Conservation (phyloP, 805 yeast species). For the Isabelozyma rhagii region DNA sequence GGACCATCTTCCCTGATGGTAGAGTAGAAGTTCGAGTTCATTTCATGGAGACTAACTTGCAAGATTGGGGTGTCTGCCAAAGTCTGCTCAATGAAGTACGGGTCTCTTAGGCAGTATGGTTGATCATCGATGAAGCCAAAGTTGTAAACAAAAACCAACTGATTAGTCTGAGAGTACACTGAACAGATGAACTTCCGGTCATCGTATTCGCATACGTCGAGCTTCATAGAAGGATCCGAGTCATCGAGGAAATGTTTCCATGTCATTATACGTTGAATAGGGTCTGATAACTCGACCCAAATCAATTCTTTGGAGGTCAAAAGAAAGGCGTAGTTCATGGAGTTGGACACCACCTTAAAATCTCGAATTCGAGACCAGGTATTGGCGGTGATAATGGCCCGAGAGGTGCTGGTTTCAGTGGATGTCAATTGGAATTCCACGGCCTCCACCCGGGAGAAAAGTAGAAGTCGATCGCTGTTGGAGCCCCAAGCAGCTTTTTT, state of each 20-base stretch:
- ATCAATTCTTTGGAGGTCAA: conserved; percentile 67
- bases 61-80: not conserved
- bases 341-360: conserved; percentile 14
- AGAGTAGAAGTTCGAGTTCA: not conserved
- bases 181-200: conserved; percentile 18
- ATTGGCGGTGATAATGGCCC: conserved; percentile 44
- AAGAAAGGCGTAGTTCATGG: conserved; percentile 39
- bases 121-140: conserved; percentile 24
- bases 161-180: conserved; percentile 25
- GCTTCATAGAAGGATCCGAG: conserved; percentile 49
- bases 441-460: conserved; percentile 10
- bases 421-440: conserved; percentile 10
- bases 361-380: conserved; percentile 55
- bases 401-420: conserved; percentile 2
- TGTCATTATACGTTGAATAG: conserved; percentile 50
- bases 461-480: conserved; percentile 19
- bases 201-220: conserved; percentile 27
- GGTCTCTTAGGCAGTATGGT: conserved; percentile 19
- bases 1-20: too few species aligned
- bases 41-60: not conserved
- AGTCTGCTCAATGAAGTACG: not conserved
- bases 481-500: conserved; percentile 49
- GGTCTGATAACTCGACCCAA: conserved; percentile 39
- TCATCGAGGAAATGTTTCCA: conserved; percentile 70
- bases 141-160: conserved; percentile 27